Base-by-base conservation (phyloP, 1,284 basidiomycete genomes). In the Golubevia pallescens region DNA sequence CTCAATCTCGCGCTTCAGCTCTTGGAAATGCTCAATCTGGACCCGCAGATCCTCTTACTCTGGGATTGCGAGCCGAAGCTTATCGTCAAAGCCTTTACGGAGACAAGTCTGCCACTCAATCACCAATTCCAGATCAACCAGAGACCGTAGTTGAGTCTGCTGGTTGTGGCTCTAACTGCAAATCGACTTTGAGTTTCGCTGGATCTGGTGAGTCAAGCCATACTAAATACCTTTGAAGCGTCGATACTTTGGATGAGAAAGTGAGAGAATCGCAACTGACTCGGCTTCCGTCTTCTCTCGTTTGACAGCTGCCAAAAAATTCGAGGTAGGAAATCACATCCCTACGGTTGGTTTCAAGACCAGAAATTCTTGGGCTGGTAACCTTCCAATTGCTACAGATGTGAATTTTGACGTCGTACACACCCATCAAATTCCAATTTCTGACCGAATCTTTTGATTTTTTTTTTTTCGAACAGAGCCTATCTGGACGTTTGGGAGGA, bases 261-360 rank as follows among this genome's bases (percentile, higher is more conserved):
- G 28, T 28, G 28, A 28, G 28, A 28, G 28, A 28, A 28, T 28
- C 28, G 28, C 28, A 28, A 28, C 28, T 38, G 61, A 28, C 61
- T 52, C 8, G 61, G 61, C 5, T 62, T 42, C 61, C 23, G 4
- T 19, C n/a, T n/a, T n/a, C n/a, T n/a, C n/a, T n/a, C n/a, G n/a
- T n/a, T n/a, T n/a, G n/a, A 4, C 10, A 38, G 34, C 3, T 4
- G 34, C 34, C 10, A 4, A 38, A 56, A 32, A 56, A 32, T 56
- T 56, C 13, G 20, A 6, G 5, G 54, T 56, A 6, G 24, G 24
- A 6, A 56, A 21, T 28, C 6, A 21, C 54, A 21, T 56, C 54
- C 54, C 54, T 28, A 7, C 20, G 20, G 54, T 56, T 13, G 24
- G 24, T 7, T 56, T 56, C 54, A 56, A 21, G 20, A 32, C 24